Percentiles rank a stretch among this genome's conserved stretches.
Evolutionary conservation across 176 grass and related monocot species (phyloP).

Genomic region (Aegilops sharonensis): DNA sequence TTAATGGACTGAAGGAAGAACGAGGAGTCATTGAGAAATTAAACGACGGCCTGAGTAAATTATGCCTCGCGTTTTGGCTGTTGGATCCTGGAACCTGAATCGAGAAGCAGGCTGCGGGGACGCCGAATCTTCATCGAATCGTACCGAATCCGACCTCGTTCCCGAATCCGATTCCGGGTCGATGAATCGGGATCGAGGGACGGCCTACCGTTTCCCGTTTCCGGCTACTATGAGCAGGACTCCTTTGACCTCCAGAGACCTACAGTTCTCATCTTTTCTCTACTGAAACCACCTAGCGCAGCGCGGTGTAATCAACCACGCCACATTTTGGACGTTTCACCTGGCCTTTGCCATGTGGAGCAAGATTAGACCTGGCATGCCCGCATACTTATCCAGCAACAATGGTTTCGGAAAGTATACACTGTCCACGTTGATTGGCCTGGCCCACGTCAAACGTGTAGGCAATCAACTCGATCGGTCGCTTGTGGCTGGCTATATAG

Average conservation of each 20-base stretch:
- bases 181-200: no score
- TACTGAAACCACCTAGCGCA: background rate
- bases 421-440: conserved; percentile 19
- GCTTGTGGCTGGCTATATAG: background rate
- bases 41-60: no score
- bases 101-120: no score
- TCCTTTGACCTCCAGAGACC: background rate
- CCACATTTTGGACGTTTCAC: background rate
- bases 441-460: conserved; percentile 14
- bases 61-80: no score
- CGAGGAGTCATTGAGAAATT: no score
- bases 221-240: background rate
- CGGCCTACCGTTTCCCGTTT: no score
- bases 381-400: background rate
- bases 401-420: background rate
- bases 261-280: background rate
- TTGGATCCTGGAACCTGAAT: no score
- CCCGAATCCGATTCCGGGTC: no score
- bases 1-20: no score
- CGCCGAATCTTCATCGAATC: no score
- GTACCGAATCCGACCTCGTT: no score
- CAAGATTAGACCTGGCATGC: background rate
- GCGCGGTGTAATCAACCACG: background rate
- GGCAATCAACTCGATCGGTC: conserved; percentile 11
- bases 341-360: background rate